These are phyloP conservation scores for Ploettnerulaceae sp. DNA, from an alignment of 2,329 filamentous ascomycete genomes.

Conservation along the genomic window DNA sequence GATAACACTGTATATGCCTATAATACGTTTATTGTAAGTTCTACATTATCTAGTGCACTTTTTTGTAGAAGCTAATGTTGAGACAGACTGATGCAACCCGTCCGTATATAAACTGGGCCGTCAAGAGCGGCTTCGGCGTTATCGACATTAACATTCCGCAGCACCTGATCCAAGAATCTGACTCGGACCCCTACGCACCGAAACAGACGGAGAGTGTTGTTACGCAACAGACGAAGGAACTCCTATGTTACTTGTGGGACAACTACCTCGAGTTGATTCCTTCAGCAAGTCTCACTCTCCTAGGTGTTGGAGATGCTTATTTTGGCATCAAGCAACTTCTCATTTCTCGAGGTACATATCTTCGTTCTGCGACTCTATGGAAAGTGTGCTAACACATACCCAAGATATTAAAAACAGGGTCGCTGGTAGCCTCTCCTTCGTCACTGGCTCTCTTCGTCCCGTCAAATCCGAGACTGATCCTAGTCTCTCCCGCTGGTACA, in stretches of 20 bases:
- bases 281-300: slow-evolving; percentile 70
- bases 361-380: background rate
- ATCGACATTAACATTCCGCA: slow-evolving; percentile 90
- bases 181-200: slow-evolving; percentile 6
- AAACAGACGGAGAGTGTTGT: slow-evolving; percentile 46
- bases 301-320: slow-evolving; percentile 89
- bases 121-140: slow-evolving; percentile 70
- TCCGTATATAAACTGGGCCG: slow-evolving; percentile 80
- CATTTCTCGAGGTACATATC: slow-evolving; percentile 60
- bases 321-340: slow-evolving; percentile 77
- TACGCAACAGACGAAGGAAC: slow-evolving; percentile 56
- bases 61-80: slow-evolving; percentile 9
- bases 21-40: slow-evolving; percentile 80
- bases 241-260: slow-evolving; percentile 89
- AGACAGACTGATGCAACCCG: slow-evolving; percentile 74
- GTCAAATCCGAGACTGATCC: slow-evolving; percentile 74
- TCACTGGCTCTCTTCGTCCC: slow-evolving; percentile 69
- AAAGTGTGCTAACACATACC: slow-evolving; percentile 18
- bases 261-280: slow-evolving; percentile 85
- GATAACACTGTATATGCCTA: slow-evolving; percentile 74
- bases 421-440: slow-evolving; percentile 73
- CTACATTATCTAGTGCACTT: slow-evolving; percentile 29
- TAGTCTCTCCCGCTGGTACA: slow-evolving; percentile 77
- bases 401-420: slow-evolving; percentile 64
- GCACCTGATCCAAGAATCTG: slow-evolving; percentile 44